These are phyloP conservation scores for Lotus japonicus DNA, from an alignment of 306 rosid genomes.

Conservation along the genomic window DNA sequence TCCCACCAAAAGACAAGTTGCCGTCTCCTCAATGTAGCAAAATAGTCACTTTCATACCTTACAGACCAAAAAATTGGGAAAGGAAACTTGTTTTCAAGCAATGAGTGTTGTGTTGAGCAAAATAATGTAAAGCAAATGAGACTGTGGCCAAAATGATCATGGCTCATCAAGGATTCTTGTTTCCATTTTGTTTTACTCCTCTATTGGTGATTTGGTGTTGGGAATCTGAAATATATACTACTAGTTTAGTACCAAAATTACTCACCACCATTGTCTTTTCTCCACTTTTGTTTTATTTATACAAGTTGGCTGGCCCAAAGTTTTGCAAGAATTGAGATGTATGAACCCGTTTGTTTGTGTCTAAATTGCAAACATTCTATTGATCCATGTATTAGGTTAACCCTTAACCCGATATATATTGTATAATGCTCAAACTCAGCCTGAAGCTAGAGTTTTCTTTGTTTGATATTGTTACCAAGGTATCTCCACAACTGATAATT, in stretches of 20 bases:
- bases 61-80: constrained; percentile 60
- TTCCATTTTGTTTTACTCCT: background rate
- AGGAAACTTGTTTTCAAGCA: constrained; percentile 46
- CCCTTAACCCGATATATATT: background rate
- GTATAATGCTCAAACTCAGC: background rate
- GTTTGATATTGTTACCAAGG: too few relatives aligned
- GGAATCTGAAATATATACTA: background rate
- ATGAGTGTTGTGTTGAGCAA: background rate
- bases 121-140: background rate
- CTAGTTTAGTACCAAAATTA: background rate
- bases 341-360: background rate
- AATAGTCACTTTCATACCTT: constrained; percentile 49
- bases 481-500: too few relatives aligned
- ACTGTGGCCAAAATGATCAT: constrained; percentile 1
- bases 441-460: too few relatives aligned
- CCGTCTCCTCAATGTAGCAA: constrained; percentile 45
- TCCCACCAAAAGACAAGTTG: constrained; percentile 37
- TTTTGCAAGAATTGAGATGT: background rate
- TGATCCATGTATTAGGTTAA: background rate
- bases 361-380: background rate
- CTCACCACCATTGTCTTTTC: background rate
- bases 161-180: background rate
- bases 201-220: background rate
- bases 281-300: background rate
- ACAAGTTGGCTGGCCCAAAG: background rate